Base-by-base conservation (phyloP, 2,329 filamentous ascomycete species). In the Fusarium robinianum region DNA sequence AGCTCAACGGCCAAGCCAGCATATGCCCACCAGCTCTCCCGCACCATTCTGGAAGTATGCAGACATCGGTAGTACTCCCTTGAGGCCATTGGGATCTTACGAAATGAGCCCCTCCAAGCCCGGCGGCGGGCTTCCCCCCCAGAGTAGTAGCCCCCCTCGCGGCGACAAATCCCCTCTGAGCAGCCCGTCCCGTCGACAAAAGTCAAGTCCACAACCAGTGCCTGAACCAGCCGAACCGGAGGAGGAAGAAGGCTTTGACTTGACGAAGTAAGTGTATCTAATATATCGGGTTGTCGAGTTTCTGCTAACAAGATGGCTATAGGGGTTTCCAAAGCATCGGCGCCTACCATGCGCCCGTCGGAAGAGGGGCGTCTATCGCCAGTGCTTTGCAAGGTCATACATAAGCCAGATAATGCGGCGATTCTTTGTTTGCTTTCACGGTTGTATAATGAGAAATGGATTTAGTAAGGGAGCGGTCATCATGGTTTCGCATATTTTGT, bases 1-100 rank as follows among this genome's bases (percentile, higher is more conserved):
- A 5, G 83, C 87, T 5, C 87, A 91, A 63, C 77, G 88, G 41
- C 89, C 89, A 8, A 91, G 87, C 62, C 87, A 90, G 61, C 88
- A 90, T 65, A 90, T 92, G 80, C 87, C 88, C 22, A 90, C 89
- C 31, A 90, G 85, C 57, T 90, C 87, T 21, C 89, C 89, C 0
- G 89, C 89, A 1, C 88, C 88, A 0, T 94, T 95, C 67, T 95
- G 89, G 89, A 90, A 88, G 66, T 94, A 88, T 67, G 84, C 87
- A 26, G 87, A 90, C 54, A 79, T 89, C 46, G 80, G 81, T 17
- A 88, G 83, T 66, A 91, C 87, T 2, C 88, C 88, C 2, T 72
- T 87, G 39, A 74, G 74, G 56, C 69, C 73, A 1, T 66, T 71
- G 4, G 58, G 55, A 10, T 36, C 52, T 6, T 81, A 79, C 43